These are phyloP conservation scores for Verbena officinalis DNA, from an alignment of 257 asterid genomes.

Conservation along the genomic window DNA sequence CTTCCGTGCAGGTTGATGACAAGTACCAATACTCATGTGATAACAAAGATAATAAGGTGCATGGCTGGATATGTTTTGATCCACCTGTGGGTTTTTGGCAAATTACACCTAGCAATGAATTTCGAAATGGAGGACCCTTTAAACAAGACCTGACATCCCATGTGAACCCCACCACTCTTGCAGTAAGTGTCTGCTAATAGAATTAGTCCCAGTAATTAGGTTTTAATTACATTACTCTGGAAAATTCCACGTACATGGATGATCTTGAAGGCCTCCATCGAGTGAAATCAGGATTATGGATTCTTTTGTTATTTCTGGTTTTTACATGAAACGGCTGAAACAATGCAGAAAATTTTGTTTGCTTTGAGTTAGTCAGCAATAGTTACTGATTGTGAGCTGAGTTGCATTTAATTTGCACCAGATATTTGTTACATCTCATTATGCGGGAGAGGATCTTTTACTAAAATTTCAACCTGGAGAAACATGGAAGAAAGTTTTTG, in stretches of 20 bases:
- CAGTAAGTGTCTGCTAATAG: slow-evolving; percentile 48
- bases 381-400: slow-evolving; percentile 19
- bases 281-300: background rate
- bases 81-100: slow-evolving; percentile 88
- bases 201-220: slow-evolving; percentile 1
- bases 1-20: slow-evolving; percentile 70
- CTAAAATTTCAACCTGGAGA: slow-evolving; percentile 61
- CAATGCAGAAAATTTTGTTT: background rate
- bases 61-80: slow-evolving; percentile 78
- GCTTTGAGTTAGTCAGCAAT: background rate
- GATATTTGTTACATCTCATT: slow-evolving; percentile 67
- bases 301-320: slow-evolving; percentile 1
- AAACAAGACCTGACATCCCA: slow-evolving; percentile 83
- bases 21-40: slow-evolving; percentile 74
- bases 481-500: slow-evolving; percentile 76
- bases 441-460: slow-evolving; percentile 61
- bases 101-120: slow-evolving; percentile 77
- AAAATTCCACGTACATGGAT: background rate
- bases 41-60: slow-evolving; percentile 67
- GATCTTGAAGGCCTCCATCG: background rate
- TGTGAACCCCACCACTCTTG: slow-evolving; percentile 70
- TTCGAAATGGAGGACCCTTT: slow-evolving; percentile 74
- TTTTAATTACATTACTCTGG: background rate
- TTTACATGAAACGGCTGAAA: slow-evolving; percentile 3
- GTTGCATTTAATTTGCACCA: slow-evolving; percentile 32